A percentile compares a stretch with the other conserved stretches of the same genome.
Evolutionary conservation across 768 basidiomycete genomes (phyloP).

Genomic region (Postia placenta): DNA sequence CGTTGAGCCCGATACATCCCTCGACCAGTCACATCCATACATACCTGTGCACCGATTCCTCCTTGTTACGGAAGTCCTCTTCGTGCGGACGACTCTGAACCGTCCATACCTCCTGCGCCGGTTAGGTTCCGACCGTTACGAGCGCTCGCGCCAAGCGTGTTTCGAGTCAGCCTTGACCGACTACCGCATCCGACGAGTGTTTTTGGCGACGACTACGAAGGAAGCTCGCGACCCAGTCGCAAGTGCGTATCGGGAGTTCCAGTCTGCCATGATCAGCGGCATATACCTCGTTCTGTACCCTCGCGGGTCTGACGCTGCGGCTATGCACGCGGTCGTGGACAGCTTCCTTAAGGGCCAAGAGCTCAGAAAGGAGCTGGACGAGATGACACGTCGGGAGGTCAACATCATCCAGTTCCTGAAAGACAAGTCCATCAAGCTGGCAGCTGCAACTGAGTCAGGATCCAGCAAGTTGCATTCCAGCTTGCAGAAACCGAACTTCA

Average conservation of each 20-base stretch:
- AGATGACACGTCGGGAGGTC: conserved; percentile 76
- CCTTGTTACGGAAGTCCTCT: conserved; percentile 83
- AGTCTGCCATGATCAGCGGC: conserved; percentile 84
- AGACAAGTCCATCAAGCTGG: conserved; percentile 53
- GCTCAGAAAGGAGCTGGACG: conserved; percentile 65
- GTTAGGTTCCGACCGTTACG: conserved; percentile 73
- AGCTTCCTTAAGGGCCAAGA: conserved; percentile 68
- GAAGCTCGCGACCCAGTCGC: conserved; percentile 67
- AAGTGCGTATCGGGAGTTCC: conserved; percentile 83
- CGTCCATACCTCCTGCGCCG: conserved; percentile 84
- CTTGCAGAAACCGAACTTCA: conserved; percentile 46
- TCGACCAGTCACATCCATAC: conserved; percentile 60
- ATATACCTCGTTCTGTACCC: conserved; percentile 82
- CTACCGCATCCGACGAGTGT: conserved; percentile 70
- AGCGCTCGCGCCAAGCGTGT: conserved; percentile 77
- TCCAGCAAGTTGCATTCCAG: neutral
- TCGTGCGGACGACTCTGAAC: conserved; percentile 78
- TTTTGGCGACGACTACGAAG: conserved; percentile 53
- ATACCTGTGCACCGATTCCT: conserved; percentile 85
- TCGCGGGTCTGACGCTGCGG: conserved; percentile 56
- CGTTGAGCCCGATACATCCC: conserved; percentile 67
- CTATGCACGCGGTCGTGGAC: conserved; percentile 78
- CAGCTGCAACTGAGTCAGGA: conserved; percentile 22
- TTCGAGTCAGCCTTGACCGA: conserved; percentile 90
- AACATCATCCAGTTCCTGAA: conserved; percentile 83